These are phyloP conservation scores for Tetraselmis chui DNA, from an alignment of 139 green algal species.

Conservation along the genomic window DNA sequence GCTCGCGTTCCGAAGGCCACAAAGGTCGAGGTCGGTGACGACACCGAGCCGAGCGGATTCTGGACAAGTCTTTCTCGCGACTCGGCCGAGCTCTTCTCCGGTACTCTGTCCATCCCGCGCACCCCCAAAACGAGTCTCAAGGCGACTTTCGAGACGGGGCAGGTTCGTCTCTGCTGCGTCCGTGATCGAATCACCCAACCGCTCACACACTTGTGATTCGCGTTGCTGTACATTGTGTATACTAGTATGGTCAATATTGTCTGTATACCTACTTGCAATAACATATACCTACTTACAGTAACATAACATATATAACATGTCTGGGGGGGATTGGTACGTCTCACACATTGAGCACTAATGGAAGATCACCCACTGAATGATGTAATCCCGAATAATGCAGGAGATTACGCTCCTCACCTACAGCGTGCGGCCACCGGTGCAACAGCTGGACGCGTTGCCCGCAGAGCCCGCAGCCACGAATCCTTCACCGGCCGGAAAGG, in stretches of 20 bases:
- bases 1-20: neutral
- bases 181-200: too few relatives aligned
- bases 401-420: neutral
- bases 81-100: neutral
- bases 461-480: neutral
- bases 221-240: too few relatives aligned
- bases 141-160: neutral
- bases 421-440: neutral
- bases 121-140: neutral
- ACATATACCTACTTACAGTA: too few relatives aligned
- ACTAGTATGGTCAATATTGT: too few relatives aligned
- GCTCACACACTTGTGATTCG: too few relatives aligned
- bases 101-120: neutral
- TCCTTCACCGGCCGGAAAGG: neutral
- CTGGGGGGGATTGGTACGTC: too few relatives aligned
- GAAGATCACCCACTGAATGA: too few relatives aligned
- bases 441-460: neutral
- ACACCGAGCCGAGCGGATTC: neutral
- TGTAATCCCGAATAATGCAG: too few relatives aligned
- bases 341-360: too few relatives aligned
- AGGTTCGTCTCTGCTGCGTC: neutral
- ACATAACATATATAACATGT: too few relatives aligned
- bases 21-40: neutral
- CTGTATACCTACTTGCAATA: too few relatives aligned
- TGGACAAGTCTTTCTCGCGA: neutral